Conservation (phyloP, 2,329 filamentous ascomycete species). For the Penicillium sp. region DNA sequence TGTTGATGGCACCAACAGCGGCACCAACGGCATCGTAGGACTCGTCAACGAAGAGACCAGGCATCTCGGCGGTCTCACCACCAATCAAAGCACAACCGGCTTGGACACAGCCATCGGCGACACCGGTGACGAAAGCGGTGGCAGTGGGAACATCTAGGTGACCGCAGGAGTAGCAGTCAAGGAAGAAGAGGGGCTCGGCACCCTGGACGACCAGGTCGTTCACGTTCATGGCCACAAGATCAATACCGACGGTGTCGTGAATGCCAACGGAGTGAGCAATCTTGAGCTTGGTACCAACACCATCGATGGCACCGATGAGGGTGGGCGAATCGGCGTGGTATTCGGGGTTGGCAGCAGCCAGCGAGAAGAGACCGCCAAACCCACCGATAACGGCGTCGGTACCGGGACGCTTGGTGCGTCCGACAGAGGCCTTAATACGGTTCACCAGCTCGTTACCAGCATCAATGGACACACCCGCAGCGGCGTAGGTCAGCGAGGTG, state of each 20-base stretch:
- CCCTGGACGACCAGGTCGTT: constrained; percentile 97
- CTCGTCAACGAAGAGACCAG: constrained; percentile 82
- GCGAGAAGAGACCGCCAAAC: constrained; percentile 85
- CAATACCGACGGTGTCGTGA: constrained; percentile 93
- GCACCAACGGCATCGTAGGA: constrained; percentile 93
- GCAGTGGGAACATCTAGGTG: constrained; percentile 77
- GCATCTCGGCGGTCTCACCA: constrained; percentile 98
- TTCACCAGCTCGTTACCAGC: constrained; percentile 91
- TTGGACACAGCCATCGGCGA: constrained; percentile 82
- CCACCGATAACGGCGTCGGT: constrained; percentile 93
- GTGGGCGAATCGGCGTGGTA: constrained; percentile 76
- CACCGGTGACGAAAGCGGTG: constrained; percentile 84
- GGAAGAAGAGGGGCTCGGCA: constrained; percentile 91
- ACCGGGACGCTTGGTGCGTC: constrained; percentile 78
- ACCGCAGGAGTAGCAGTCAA: constrained; percentile 96
- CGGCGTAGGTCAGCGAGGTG: constrained; percentile 76
- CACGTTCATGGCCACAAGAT: constrained; percentile 98
- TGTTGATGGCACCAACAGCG: constrained; percentile 78
- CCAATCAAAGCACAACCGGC: constrained; percentile 90
- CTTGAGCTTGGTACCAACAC: constrained; percentile 95
- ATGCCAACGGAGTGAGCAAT: constrained; percentile 87
- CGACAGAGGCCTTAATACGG: constrained; percentile 87
- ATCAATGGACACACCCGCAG: constrained; percentile 91
- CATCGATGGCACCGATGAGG: constrained; percentile 91
- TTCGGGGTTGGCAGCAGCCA: constrained; percentile 66